Percentiles rank a stretch among this genome's conserved stretches.
Conservation (phyloP, 2,329 filamentous ascomycete species). For the Talaromyces sp. region DNA sequence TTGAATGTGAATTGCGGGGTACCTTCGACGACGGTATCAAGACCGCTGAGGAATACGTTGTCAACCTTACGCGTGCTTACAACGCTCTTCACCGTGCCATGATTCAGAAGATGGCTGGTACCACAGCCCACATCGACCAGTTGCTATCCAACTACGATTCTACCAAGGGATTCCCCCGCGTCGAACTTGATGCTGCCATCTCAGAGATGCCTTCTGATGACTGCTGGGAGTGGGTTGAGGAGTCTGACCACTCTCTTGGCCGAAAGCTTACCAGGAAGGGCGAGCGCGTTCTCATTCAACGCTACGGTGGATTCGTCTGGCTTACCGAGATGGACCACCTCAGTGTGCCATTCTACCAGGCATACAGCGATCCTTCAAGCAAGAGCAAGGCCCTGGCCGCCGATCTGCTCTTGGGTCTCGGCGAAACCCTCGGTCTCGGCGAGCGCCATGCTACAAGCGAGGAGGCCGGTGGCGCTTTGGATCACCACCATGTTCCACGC, state of each 20-base stretch:
- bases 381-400: neutral
- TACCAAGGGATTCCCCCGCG: neutral
- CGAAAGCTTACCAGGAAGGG: neutral
- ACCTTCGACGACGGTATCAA: neutral
- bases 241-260: neutral
- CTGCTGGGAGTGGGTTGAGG: neutral
- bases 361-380: neutral
- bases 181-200: neutral
- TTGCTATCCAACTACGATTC: no score
- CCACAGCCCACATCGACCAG: no score
- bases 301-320: neutral
- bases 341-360: neutral
- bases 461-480: no score
- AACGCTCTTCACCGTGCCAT: no score
- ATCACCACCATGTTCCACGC: neutral
- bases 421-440: neutral
- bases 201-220: neutral
- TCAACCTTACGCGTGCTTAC: neutral
- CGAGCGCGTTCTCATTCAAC: neutral
- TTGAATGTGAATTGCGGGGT: neutral
- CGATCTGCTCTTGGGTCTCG: neutral
- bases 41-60: neutral
- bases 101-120: no score
- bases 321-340: neutral
- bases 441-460: no score